phyloP scores from a whole-genome alignment of 2,329 filamentous ascomycete species.

The Coniella lustricola region DNA sequence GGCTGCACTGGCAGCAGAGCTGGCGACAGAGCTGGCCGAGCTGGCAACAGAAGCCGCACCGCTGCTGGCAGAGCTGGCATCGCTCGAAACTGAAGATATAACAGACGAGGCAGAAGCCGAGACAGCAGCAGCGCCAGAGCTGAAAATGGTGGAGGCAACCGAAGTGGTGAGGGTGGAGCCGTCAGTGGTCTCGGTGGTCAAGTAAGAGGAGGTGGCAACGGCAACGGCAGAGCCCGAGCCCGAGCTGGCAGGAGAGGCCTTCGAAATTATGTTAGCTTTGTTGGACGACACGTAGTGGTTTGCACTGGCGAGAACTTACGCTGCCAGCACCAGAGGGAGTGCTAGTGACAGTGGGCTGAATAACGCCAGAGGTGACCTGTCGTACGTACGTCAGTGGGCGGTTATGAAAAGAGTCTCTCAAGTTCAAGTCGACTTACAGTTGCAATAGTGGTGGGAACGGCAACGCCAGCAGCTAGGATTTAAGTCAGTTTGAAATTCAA shows the following conservation, averaged over 20 bases:
- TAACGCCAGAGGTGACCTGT: constrained; percentile 15
- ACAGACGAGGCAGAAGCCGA: constrained; percentile 15
- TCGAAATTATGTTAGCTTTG: not conserved
- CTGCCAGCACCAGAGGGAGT: constrained; percentile 6
- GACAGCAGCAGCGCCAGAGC: constrained; percentile 17
- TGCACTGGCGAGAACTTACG: constrained; percentile 6
- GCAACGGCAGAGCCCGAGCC: constrained; percentile 17
- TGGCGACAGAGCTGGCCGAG: constrained; percentile 14
- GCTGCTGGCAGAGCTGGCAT: constrained; percentile 20
- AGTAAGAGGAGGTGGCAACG: constrained; percentile 31
- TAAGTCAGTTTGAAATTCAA: constrained; percentile 18
- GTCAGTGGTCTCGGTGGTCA: constrained; percentile 29
- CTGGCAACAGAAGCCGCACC: constrained; percentile 11
- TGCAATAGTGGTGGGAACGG: constrained; percentile 25
- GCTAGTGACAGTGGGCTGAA: constrained; percentile 18
- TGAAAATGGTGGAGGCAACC: constrained; percentile 30
- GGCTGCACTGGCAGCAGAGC: constrained; percentile 18
- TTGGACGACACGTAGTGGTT: not conserved
- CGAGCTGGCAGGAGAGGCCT: constrained; percentile 1
- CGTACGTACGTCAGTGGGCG: not conserved
- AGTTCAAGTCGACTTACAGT: constrained; percentile 16
- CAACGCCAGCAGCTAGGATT: constrained; percentile 27
- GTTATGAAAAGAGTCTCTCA: not conserved
- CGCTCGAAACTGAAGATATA: constrained; percentile 6
- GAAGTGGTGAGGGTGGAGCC: constrained; percentile 28